Evolutionary conservation across 208 protist species (phyloP).

Genomic region (Balamuthia mandrillaris): DNA sequence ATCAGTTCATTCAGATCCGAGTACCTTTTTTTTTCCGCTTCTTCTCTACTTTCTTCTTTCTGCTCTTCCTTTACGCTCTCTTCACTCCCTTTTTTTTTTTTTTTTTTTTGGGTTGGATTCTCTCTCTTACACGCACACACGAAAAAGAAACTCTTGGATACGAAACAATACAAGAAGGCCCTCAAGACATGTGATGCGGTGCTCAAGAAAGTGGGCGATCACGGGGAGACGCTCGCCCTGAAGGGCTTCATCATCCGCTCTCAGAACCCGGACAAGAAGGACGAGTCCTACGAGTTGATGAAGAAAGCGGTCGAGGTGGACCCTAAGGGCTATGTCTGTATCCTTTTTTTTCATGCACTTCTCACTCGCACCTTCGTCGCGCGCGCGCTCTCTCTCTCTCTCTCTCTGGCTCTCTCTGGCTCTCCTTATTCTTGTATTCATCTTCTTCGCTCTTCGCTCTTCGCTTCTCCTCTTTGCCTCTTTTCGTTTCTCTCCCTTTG

Average conservation of each 20-base stretch:
- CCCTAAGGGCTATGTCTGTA: slow-evolving; percentile 1
- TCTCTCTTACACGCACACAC: too few species aligned
- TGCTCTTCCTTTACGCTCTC: not conserved
- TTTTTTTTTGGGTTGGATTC: not conserved
- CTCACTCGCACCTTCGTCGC: too few species aligned
- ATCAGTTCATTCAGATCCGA: not conserved
- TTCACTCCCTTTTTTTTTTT: not conserved
- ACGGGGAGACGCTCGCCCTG: slow-evolving; percentile 10
- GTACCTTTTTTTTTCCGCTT: too few species aligned
- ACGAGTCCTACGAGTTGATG: not conserved
- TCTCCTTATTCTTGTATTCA: not conserved
- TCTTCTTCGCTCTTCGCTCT: not conserved
- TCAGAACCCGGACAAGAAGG: slow-evolving; percentile 8
- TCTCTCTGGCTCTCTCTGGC: not conserved
- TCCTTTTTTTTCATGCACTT: too few species aligned
- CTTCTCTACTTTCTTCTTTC: not conserved
- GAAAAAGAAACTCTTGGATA: slow-evolving; percentile 25
- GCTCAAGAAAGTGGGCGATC: slow-evolving; percentile 16
- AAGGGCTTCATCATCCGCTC: slow-evolving; percentile 9
- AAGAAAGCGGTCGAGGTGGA: slow-evolving; percentile 1
- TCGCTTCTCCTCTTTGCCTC: not conserved
- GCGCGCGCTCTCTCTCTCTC: not conserved
- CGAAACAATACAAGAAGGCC: slow-evolving; percentile 20
- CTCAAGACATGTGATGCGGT: not conserved
- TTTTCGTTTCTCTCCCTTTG: not conserved